Evolutionary conservation across 2,329 filamentous ascomycete species (phyloP).

Genomic region (Claviceps maximensis): DNA sequence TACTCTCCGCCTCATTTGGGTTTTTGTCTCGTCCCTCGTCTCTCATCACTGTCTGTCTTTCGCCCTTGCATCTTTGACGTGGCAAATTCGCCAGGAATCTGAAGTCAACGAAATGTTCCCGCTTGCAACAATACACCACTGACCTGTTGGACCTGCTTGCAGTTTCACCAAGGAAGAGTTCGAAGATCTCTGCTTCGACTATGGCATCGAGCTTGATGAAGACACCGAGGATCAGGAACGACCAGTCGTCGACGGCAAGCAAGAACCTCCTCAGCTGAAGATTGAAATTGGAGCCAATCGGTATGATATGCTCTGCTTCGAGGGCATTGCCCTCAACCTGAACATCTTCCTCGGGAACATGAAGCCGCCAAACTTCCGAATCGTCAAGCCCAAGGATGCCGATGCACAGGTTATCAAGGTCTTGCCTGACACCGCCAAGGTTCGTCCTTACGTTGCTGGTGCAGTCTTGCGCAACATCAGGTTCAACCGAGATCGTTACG

Average conservation of each 20-base stretch:
- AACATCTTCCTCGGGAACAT: constrained; percentile 81
- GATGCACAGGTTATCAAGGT: constrained; percentile 73
- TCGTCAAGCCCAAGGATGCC: constrained; percentile 58
- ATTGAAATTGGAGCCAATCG: constrained; percentile 96
- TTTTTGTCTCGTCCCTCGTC: constrained; percentile 4
- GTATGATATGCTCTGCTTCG: constrained; percentile 91
- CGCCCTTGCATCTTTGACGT: not conserved
- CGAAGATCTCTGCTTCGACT: constrained; percentile 96
- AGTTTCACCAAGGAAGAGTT: constrained; percentile 90
- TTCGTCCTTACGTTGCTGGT: constrained; percentile 79
- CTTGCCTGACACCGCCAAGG: constrained; percentile 56
- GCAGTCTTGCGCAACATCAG: constrained; percentile 82
- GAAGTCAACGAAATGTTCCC: not conserved
- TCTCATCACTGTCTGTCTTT: not conserved
- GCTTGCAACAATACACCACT: constrained; percentile 6
- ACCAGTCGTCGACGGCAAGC: constrained; percentile 61
- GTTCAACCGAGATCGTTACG: constrained; percentile 83
- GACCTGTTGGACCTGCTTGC: constrained; percentile 7
- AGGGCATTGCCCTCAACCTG: constrained; percentile 88
- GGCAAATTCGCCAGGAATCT: not conserved
- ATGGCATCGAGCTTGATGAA: constrained; percentile 95
- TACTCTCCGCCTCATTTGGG: constrained; percentile 9
- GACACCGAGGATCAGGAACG: constrained; percentile 70
- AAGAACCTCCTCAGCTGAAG: constrained; percentile 86
- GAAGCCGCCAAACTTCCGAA: constrained; percentile 63